Evolutionary conservation across 352 stramenopile species (phyloP).

Genomic region (Phytophthora rubi): DNA sequence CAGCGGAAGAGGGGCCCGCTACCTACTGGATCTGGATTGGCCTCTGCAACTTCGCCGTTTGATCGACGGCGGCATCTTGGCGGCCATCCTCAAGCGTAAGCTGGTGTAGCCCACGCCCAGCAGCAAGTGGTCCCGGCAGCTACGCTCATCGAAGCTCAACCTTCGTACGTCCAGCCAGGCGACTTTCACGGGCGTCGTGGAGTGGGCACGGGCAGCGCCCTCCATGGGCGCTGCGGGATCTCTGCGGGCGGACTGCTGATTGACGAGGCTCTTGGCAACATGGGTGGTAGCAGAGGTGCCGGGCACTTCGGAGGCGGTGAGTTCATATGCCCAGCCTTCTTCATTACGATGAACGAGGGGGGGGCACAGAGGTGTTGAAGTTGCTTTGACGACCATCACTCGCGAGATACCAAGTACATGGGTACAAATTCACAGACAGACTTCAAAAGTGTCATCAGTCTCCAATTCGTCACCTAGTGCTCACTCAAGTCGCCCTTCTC

Average conservation of each 20-base stretch:
- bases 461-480: neutral
- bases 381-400: constrained; percentile 12
- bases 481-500: neutral
- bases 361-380: neutral
- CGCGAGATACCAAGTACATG: neutral
- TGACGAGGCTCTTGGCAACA: constrained; percentile 46
- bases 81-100: constrained; percentile 27
- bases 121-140: constrained; percentile 42
- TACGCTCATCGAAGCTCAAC: constrained; percentile 31
- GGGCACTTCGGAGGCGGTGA: constrained; percentile 34
- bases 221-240: constrained; percentile 46
- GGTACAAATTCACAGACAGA: neutral
- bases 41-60: constrained; percentile 43
- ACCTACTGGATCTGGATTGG: constrained; percentile 42
- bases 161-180: constrained; percentile 39
- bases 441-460: neutral
- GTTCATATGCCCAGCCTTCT: constrained; percentile 8
- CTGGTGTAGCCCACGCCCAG: constrained; percentile 17
- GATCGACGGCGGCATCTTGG: constrained; percentile 41
- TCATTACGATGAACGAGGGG: too few species aligned
- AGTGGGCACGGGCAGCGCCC: constrained; percentile 46
- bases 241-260: constrained; percentile 45
- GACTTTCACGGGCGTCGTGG: constrained; percentile 37
- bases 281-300: constrained; percentile 31
- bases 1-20: constrained; percentile 28